These are phyloP conservation scores for Grammothele lineata DNA, from an alignment of 768 basidiomycete species.

Conservation along the genomic window DNA sequence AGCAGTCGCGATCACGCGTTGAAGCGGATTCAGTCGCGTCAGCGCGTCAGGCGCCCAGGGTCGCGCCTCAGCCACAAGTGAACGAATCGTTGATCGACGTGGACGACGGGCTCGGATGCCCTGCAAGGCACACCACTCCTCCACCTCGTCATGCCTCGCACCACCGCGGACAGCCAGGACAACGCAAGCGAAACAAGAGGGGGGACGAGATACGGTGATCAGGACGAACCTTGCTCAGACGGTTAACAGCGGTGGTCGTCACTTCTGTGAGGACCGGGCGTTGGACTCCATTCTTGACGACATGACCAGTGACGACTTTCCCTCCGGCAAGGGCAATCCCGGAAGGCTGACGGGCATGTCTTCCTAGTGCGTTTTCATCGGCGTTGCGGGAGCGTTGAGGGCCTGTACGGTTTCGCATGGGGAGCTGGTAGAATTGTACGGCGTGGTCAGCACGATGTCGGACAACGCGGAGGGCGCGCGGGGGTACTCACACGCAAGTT, in stretches of 20 bases:
- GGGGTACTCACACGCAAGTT: conserved; percentile 52
- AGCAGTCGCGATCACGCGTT: conserved; percentile 15
- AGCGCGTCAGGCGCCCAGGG: conserved; percentile 8
- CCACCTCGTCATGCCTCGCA: no score
- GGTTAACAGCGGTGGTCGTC: conserved; percentile 70
- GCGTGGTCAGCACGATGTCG: neutral
- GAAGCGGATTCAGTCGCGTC: neutral
- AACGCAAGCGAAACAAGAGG: no score
- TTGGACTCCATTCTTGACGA: conserved; percentile 51
- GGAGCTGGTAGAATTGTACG: conserved; percentile 43
- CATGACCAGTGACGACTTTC: conserved; percentile 40
- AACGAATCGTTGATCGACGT: neutral
- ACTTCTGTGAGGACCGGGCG: conserved; percentile 81
- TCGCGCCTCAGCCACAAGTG: neutral
- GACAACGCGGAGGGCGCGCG: conserved; percentile 3
- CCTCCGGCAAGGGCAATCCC: conserved; percentile 41
- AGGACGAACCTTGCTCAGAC: conserved; percentile 49
- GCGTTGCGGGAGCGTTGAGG: conserved; percentile 61
- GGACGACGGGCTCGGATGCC: neutral
- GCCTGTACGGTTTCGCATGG: conserved; percentile 60
- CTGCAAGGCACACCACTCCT: no score
- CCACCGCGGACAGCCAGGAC: no score
- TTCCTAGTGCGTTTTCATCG: conserved; percentile 75
- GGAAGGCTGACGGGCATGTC: conserved; percentile 61
- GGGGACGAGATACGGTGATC: no score